Percentiles rank a stretch among this genome's conserved stretches.
Evolutionary conservation across 345 rosid genomes (phyloP).

Genomic region (Corchorus olitorius): DNA sequence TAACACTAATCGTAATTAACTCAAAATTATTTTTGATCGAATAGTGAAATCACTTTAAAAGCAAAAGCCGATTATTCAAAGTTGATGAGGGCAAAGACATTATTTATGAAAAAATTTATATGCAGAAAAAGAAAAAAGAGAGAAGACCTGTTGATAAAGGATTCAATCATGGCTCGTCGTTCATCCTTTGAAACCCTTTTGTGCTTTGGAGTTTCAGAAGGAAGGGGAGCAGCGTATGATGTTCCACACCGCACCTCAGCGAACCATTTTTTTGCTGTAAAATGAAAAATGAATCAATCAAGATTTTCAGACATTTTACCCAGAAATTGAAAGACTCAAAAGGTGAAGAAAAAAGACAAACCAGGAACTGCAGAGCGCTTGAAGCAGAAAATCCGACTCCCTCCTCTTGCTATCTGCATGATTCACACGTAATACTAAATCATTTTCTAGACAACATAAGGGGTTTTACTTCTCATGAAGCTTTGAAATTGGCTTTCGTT

Average conservation of each 20-base stretch:
- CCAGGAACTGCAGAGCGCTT: neutral
- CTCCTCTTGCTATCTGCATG: slow-evolving; percentile 24
- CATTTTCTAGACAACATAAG: neutral
- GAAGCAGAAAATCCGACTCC: neutral
- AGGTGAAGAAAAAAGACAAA: neutral
- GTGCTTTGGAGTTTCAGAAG: slow-evolving; percentile 33
- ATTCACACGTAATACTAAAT: neutral
- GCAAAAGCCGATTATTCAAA: neutral
- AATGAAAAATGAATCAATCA: neutral
- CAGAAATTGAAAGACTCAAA: no score
- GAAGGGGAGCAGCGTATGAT: slow-evolving; percentile 41
- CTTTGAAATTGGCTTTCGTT: no score
- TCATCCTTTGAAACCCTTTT: slow-evolving; percentile 42
- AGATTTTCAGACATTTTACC: neutral
- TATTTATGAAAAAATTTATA: neutral
- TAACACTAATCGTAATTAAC: no score
- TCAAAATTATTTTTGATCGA: neutral
- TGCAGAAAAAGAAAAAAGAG: no score
- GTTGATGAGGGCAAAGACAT: neutral
- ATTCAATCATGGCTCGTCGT: slow-evolving; percentile 43
- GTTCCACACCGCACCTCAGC: slow-evolving; percentile 31
- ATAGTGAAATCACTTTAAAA: neutral
- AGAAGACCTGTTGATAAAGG: slow-evolving; percentile 42
- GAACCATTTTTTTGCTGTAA: slow-evolving; percentile 5
- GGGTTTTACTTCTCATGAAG: neutral